These are phyloP conservation scores for Ceratocystis lukuohia DNA, from an alignment of 2,329 filamentous ascomycete species.

Conservation along the genomic window DNA sequence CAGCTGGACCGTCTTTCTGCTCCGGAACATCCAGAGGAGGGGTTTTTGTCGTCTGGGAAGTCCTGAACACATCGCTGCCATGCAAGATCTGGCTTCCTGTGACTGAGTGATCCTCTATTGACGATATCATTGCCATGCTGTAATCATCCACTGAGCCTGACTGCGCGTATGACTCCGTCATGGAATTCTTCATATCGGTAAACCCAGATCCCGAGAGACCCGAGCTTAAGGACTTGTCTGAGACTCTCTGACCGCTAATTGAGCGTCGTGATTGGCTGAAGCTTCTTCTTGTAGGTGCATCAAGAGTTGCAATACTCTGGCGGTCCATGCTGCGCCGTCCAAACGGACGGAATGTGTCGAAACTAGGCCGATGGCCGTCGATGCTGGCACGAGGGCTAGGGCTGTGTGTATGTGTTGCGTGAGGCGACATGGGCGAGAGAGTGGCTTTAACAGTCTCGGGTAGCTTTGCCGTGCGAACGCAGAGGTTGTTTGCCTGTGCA, in stretches of 20 bases:
- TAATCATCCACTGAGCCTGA: conserved; percentile 54
- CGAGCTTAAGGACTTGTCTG: not conserved
- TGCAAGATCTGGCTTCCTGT: conserved; percentile 74
- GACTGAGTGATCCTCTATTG: conserved; percentile 54
- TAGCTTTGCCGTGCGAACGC: conserved; percentile 31
- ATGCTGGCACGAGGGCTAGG: conserved; percentile 42
- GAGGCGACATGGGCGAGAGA: conserved; percentile 39
- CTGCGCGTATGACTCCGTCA: conserved; percentile 59
- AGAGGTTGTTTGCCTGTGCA: conserved; percentile 21
- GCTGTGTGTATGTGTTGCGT: conserved; percentile 29
- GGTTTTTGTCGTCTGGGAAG: not conserved
- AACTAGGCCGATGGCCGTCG: conserved; percentile 40
- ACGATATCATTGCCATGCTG: conserved; percentile 55
- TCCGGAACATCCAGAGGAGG: not conserved
- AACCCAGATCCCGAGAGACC: not conserved
- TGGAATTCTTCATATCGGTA: conserved; percentile 44
- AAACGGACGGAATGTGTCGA: conserved; percentile 38
- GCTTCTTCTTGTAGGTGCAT: conserved; percentile 42
- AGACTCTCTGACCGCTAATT: conserved; percentile 30
- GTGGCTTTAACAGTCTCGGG: conserved; percentile 49
- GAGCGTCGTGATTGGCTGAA: conserved; percentile 47
- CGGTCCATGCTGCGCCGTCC: conserved; percentile 41
- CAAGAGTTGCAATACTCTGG: conserved; percentile 29
- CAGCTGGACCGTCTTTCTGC: conserved; percentile 8
- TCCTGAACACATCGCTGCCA: conserved; percentile 69